These are phyloP conservation scores for Sugiyamaella sp. DNA, from an alignment of 1,139 yeast species.

Conservation along the genomic window DNA sequence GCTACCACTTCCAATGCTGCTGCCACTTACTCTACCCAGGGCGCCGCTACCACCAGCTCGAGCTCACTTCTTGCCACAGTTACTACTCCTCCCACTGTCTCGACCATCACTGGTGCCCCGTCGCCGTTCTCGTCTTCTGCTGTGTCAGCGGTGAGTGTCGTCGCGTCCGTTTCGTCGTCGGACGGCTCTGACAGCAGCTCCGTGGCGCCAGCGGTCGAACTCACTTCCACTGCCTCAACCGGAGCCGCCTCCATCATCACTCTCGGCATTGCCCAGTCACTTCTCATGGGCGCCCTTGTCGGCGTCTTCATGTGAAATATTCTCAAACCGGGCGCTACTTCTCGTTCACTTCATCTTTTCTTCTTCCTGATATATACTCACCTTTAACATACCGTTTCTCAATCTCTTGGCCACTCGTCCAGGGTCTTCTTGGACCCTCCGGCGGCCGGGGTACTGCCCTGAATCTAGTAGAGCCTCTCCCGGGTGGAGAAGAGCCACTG, in stretches of 20 bases:
- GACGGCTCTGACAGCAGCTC: constrained; percentile 5
- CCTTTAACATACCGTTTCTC: too few species aligned
- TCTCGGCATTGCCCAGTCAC: constrained; percentile 5
- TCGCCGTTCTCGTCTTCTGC: background rate
- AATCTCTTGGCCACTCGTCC: too few species aligned
- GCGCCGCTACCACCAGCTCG: background rate
- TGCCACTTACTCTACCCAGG: constrained; percentile 5
- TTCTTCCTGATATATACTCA: too few species aligned
- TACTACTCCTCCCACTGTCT: background rate
- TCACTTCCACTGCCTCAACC: constrained; percentile 8
- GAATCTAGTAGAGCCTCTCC: too few species aligned
- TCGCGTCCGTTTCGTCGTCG: background rate
- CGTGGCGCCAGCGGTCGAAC: constrained; percentile 1
- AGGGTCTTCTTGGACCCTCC: too few species aligned
- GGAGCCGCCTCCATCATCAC: constrained; percentile 5
- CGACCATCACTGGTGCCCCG: background rate
- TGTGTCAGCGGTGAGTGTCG: background rate
- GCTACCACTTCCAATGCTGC: background rate
- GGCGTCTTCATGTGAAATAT: background rate
- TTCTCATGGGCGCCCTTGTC: background rate
- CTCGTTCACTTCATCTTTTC: background rate
- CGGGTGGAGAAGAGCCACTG: too few species aligned
- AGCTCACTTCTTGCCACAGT: background rate
- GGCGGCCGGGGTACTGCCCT: too few species aligned
- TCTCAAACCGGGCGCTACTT: too few species aligned